Evolutionary conservation across 1,284 basidiomycete genomes (phyloP).

Genomic region (Malassezia equina): DNA sequence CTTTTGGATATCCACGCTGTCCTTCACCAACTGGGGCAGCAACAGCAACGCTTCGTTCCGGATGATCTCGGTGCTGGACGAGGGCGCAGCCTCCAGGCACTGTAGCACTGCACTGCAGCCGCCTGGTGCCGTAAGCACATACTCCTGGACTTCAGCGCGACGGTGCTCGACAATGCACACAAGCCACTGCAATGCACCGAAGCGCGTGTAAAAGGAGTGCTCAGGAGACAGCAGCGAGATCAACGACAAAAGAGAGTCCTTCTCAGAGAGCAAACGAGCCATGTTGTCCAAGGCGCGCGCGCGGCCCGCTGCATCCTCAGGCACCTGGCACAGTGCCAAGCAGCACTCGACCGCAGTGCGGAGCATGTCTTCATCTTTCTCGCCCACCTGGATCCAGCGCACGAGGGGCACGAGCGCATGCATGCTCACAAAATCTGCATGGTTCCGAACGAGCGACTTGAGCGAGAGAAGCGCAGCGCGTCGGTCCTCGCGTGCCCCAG

Average conservation of each 20-base stretch:
- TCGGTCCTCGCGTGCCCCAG: slow-evolving; percentile 57
- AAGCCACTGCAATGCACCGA: slow-evolving; percentile 74
- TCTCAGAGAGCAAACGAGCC: slow-evolving; percentile 60
- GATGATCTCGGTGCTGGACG: slow-evolving; percentile 41
- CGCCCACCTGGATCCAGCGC: slow-evolving; percentile 24
- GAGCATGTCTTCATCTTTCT: slow-evolving; percentile 34
- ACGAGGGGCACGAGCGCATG: slow-evolving; percentile 34
- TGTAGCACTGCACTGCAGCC: slow-evolving; percentile 62
- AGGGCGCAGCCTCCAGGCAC: slow-evolving; percentile 50
- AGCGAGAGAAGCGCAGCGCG: slow-evolving; percentile 80
- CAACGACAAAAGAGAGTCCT: slow-evolving; percentile 65
- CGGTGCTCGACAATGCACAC: slow-evolving; percentile 62
- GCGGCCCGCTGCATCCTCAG: not conserved
- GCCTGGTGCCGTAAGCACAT: slow-evolving; percentile 71
- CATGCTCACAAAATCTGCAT: slow-evolving; percentile 56
- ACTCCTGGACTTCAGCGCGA: slow-evolving; percentile 68
- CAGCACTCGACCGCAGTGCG: slow-evolving; percentile 32
- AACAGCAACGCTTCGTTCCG: slow-evolving; percentile 57
- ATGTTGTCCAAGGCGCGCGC: slow-evolving; percentile 59
- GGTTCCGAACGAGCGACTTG: slow-evolving; percentile 82
- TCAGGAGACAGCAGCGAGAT: slow-evolving; percentile 55
- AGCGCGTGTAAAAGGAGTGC: slow-evolving; percentile 69
- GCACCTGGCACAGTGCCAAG: slow-evolving; percentile 32
- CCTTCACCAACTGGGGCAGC: slow-evolving; percentile 68
- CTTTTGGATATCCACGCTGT: slow-evolving; percentile 91